A percentile compares a stretch with the other conserved stretches of the same genome.
Conservation (phyloP, 768 basidiomycete species). For the Trametes villosa region DNA sequence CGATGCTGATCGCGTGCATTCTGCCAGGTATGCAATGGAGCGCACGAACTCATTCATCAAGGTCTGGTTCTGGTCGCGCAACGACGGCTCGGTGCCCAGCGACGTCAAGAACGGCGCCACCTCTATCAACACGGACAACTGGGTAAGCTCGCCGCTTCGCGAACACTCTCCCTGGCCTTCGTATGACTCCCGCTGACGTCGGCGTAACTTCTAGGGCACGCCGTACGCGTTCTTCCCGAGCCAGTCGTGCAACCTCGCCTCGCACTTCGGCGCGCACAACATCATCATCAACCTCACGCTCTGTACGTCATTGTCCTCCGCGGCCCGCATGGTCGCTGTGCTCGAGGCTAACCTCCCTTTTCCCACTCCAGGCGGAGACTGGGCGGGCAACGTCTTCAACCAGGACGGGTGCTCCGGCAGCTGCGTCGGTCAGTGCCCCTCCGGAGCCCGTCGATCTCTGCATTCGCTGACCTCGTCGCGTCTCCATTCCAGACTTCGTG, state of each 20-base stretch:
- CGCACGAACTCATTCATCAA: conserved; percentile 60
- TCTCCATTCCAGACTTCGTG: conserved; percentile 53
- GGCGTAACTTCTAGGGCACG: conserved; percentile 45
- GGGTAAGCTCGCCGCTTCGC: conserved; percentile 43
- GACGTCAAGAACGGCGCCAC: conserved; percentile 48
- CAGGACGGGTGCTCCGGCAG: conserved; percentile 52
- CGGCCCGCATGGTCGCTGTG: neutral
- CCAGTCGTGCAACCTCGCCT: conserved; percentile 56
- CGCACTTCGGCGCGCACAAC: conserved; percentile 56
- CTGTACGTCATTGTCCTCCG: conserved; percentile 39
- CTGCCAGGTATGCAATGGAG: conserved; percentile 54
- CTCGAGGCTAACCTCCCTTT: neutral
- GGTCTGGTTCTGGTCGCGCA: conserved; percentile 74
- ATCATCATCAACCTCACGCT: conserved; percentile 74
- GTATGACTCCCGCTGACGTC: neutral
- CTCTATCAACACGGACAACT: conserved; percentile 51
- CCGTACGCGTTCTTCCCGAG: conserved; percentile 66
- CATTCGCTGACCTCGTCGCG: neutral
- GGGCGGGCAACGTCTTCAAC: conserved; percentile 54
- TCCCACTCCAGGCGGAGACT: conserved; percentile 48
- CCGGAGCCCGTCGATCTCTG: neutral
- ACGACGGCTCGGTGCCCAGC: conserved; percentile 42
- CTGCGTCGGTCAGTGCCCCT: conserved; percentile 50
- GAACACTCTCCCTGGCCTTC: neutral
- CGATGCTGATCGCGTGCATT: conserved; percentile 1